Base-by-base conservation (phyloP, 2,329 filamentous ascomycete genomes). In the Ophiostoma himal-ulmi region DNA sequence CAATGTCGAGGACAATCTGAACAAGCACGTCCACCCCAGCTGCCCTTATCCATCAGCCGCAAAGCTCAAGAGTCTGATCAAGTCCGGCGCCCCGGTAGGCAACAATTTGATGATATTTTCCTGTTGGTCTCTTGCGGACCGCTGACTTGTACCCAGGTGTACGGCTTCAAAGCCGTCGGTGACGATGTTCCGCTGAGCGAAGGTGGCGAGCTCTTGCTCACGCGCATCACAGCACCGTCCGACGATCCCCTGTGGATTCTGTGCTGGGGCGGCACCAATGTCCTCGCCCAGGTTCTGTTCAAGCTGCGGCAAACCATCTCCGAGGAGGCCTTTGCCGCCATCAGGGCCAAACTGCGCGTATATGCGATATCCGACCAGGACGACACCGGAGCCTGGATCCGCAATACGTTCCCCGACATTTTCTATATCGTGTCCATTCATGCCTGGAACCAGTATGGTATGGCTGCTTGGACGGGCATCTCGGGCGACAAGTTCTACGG, bases 401-500 rank as follows among this genome's bases (percentile, higher is more conserved):
- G 48, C n/a, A 22, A 54, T 10, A 54, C 20, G 3, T 54, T 54
- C 48, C n/a, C n/a, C 17, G 48, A 54, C n/a, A n/a, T 54, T n/a
- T 54, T 54, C 48, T 54, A 54, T 22, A 54, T 88, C 69, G 79
- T 78, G 17, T 85, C 83, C 0, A 76, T 87, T 1, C 86, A 88
- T 74, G 84, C 81, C 7, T 88, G 82, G 81, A 84, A 84, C 73
- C 78, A 83, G 67, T 89, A 88, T 72, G 80, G 79, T 1, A 74
- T 82, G 68, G 85, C 86, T 0, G 78, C 85, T 0, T 88, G 86
- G 86, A 81, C 79, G 1, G 86, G 86, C 0, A 88, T 88, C 54
- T 73, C 71, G 14, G 71, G 68, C 52, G 69, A 71, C 34, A 39
- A 39, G 20, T 69, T 39, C 66, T 70, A 70, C 76, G 30, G 82